Base-by-base conservation (phyloP, 1,139 yeast species). In the Hanseniaspora gamundiae region DNA sequence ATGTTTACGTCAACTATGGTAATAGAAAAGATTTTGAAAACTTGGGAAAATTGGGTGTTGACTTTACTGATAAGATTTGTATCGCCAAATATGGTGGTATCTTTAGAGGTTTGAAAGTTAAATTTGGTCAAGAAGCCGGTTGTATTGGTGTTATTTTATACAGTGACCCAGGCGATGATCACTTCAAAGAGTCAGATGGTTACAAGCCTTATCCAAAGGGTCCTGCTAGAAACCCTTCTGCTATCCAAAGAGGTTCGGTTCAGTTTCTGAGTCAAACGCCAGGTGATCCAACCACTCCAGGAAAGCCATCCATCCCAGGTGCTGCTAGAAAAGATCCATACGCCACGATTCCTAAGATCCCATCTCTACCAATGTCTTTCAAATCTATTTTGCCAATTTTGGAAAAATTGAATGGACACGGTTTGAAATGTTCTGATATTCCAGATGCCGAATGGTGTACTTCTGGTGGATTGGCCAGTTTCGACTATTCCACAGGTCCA, bases 251-350 rank as follows among this genome's bases (percentile, higher is more conserved):
- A 56, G 95, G 95, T 1, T 78, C 88, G 47, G 91, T 80, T 3
- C 84, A 79, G 60, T 86, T 80, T 56, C 66, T 86, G 44, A 82
- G 94, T 2, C 73, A 73, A 40, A 66, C 70, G 4, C 94, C 95
- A 1, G 95, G 95, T 42, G 95, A 87, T 57, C 95, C 95, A 36
- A 78, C 94, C 2, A 81, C 94, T 3, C 94, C 94, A 19, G 91
- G 91, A 0, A 78, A 76, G 54, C 78, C 93, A 4, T 78, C 86
- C 38, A 78, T 75, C 48, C 78, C 64, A 2, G 71, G 66, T 28
- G 71, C 71, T 19, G 60, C 66, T 28, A 65, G 80, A 45, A 53
- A 59, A 7, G 76, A 70, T 46, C 81, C 82, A 1, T 51, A 58
- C 45, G 49, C 55, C 16, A 57, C 68, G 5, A 81, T 74, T 41